Conservation (phyloP, 345 rosid genomes). For the sweet orange (Citrus sinensis) region DNA sequence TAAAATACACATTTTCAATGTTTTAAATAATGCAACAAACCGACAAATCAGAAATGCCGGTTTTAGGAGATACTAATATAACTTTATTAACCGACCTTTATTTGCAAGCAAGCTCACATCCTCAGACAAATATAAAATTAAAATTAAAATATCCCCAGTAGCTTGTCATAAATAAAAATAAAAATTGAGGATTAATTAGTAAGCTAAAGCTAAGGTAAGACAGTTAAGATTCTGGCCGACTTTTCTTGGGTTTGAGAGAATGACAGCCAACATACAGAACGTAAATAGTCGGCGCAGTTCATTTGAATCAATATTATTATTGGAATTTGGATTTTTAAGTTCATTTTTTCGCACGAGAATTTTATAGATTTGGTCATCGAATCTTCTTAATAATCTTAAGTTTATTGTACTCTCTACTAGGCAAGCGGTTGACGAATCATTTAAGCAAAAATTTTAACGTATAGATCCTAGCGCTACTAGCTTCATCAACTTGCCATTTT, state of each 20-base stretch:
- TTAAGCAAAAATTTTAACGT: not conserved
- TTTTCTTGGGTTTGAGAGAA: slow-evolving; percentile 43
- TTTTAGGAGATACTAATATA: slow-evolving; percentile 25
- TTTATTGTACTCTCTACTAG: not conserved
- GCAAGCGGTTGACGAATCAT: not conserved
- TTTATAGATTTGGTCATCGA: not conserved
- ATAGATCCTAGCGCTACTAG: not conserved
- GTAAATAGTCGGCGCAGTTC: slow-evolving; percentile 29
- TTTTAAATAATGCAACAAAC: slow-evolving; percentile 23
- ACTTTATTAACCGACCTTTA: slow-evolving; percentile 38
- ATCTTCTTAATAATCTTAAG: not conserved
- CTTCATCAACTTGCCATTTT: not conserved
- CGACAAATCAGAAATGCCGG: slow-evolving; percentile 53
- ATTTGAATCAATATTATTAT: not conserved
- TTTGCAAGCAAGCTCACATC: slow-evolving; percentile 11
- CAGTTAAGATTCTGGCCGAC: slow-evolving; percentile 41
- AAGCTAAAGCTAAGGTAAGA: slow-evolving; percentile 5
- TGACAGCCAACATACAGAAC: slow-evolving; percentile 52
- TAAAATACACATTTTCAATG: not conserved
- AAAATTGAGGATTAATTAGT: slow-evolving; percentile 1
- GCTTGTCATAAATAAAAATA: not conserved
- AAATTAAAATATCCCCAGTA: not conserved
- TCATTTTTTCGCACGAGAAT: not conserved
- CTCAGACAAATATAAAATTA: not conserved
- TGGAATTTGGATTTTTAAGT: not conserved